Percentiles rank a stretch among this genome's conserved stretches.
Evolutionary conservation across 2,329 filamentous ascomycete species (phyloP).

Genomic region (Corinectria fuckeliana): DNA sequence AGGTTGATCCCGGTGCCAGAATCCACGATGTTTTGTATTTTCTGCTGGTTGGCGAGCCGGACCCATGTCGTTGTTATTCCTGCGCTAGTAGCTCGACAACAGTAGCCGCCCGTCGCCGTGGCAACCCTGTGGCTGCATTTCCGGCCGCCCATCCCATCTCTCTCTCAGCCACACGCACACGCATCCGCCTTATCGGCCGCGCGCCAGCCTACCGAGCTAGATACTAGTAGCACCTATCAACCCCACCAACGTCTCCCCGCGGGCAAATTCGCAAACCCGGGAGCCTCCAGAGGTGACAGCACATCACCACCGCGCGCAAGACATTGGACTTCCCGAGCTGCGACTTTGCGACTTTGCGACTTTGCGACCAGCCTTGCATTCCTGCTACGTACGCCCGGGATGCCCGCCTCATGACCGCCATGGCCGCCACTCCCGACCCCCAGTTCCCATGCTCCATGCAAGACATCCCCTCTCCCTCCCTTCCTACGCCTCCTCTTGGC

Average conservation of each 20-base stretch:
- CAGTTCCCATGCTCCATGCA: slow-evolving; percentile 71
- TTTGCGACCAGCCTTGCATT: background rate
- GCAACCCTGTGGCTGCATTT: background rate
- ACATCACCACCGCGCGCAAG: background rate
- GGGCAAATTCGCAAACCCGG: background rate
- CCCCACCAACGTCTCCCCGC: background rate
- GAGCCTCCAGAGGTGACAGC: background rate
- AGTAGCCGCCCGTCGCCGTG: slow-evolving; percentile 15
- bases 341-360: background rate
- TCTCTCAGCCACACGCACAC: slow-evolving; percentile 12
- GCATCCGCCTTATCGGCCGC: background rate
- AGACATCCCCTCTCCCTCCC: slow-evolving; percentile 39
- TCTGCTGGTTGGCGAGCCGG: too few species aligned
- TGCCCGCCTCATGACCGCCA: slow-evolving; percentile 38
- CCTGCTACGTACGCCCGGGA: slow-evolving; percentile 1
- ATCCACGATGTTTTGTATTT: slow-evolving; percentile 43
- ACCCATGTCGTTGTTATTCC: slow-evolving; percentile 40
- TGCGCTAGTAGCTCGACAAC: slow-evolving; percentile 31
- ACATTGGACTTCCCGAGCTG: background rate
- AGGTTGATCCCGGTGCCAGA: slow-evolving; percentile 30
- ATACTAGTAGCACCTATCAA: too few species aligned
- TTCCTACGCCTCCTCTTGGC: background rate
- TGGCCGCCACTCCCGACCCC: slow-evolving; percentile 50
- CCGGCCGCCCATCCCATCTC: background rate
- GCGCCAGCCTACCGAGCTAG: too few species aligned